These are phyloP conservation scores for Glebionis coronaria DNA, from an alignment of 129 eudicot genomes.

Conservation along the genomic window DNA sequence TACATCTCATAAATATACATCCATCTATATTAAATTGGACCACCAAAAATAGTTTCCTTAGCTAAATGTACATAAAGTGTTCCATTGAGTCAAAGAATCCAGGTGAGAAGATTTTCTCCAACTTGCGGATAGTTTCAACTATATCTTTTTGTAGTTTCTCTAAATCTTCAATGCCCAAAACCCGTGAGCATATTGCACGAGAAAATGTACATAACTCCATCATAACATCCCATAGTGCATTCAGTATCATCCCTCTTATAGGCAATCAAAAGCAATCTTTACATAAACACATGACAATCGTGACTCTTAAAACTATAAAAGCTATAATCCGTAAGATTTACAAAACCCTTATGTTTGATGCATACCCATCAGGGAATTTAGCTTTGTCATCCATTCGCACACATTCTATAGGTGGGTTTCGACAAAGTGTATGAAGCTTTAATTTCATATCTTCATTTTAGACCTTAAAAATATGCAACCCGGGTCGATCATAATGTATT, in stretches of 20 bases:
- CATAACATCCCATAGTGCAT: conserved; percentile 6
- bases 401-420: not conserved
- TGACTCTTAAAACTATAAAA: conserved; percentile 23
- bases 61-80: not conserved
- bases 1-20: too few species aligned
- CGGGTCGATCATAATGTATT: not conserved
- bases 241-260: conserved; percentile 16
- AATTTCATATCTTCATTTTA: not conserved
- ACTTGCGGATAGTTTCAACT: not conserved
- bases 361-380: conserved; percentile 19
- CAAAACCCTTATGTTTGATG: conserved; percentile 17
- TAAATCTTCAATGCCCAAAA: not conserved
- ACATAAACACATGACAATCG: conserved; percentile 16
- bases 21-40: too few species aligned
- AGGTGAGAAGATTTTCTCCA: not conserved
- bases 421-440: conserved; percentile 16
- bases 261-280: not conserved
- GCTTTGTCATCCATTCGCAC: conserved; percentile 18
- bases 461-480: not conserved
- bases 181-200: not conserved
- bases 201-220: not conserved
- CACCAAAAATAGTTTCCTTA: too few species aligned
- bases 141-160: not conserved
- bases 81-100: not conserved
- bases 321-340: not conserved